phyloP scores from a whole-genome alignment of 2,329 filamentous ascomycete genomes.

The Arthrocladium fulminans region DNA sequence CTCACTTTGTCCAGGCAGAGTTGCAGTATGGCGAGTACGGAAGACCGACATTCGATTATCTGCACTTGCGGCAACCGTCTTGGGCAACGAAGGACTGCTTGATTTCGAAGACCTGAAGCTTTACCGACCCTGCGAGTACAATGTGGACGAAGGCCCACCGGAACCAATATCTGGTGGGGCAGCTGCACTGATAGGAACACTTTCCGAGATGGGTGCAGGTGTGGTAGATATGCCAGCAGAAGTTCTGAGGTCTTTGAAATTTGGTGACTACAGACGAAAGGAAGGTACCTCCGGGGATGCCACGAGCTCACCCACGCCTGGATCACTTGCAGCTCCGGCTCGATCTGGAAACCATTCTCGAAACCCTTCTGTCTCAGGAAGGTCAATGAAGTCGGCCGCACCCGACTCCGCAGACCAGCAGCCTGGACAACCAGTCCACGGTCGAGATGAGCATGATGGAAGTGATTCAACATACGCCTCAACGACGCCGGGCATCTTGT shows the following conservation, averaged over 20 bases:
- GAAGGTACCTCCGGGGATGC: constrained; percentile 15
- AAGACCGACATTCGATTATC: constrained; percentile 60
- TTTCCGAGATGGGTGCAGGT: constrained; percentile 71
- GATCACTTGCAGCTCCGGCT: background rate
- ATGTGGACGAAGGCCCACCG: constrained; percentile 66
- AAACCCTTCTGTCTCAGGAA: background rate
- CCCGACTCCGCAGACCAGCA: background rate
- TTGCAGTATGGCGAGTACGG: constrained; percentile 67
- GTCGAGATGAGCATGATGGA: background rate
- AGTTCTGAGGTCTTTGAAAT: constrained; percentile 37
- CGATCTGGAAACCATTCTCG: background rate
- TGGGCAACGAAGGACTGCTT: constrained; percentile 57
- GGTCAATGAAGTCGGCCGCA: background rate
- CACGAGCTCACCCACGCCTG: background rate
- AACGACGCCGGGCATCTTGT: background rate
- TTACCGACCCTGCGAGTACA: constrained; percentile 56
- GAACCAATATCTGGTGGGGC: constrained; percentile 73
- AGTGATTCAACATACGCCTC: background rate
- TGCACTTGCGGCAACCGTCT: constrained; percentile 60
- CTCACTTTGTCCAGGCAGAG: constrained; percentile 55
- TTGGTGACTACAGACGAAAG: constrained; percentile 20
- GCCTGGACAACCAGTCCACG: background rate
- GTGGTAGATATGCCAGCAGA: constrained; percentile 62
- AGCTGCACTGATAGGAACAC: constrained; percentile 70
- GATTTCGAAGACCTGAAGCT: constrained; percentile 64